Conservation (phyloP, 2,329 filamentous ascomycete genomes). For the Beauveria australis region DNA sequence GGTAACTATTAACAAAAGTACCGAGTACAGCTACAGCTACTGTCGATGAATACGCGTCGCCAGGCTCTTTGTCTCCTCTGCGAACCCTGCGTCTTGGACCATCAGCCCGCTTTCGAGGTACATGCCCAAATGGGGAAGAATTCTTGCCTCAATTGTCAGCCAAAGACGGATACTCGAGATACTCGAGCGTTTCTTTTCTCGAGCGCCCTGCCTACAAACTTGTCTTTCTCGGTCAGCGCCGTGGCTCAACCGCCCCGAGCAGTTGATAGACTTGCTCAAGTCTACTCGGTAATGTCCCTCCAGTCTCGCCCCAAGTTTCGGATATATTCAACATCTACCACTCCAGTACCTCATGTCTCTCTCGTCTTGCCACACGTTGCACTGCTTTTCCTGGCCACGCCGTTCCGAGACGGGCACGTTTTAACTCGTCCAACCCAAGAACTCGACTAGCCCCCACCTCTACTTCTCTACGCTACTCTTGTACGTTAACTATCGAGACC, state of each 20-base stretch:
- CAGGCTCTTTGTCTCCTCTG: neutral
- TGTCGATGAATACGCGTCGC: neutral
- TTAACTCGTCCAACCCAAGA: no score
- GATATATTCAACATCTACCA: neutral
- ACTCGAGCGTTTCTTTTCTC: neutral
- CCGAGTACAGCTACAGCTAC: neutral
- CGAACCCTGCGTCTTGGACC: neutral
- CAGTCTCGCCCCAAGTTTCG: neutral
- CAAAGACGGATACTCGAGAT: neutral
- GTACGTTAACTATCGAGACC: no score
- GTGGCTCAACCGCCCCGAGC: no score
- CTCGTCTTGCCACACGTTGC: neutral
- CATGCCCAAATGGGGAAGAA: neutral
- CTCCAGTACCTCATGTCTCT: neutral
- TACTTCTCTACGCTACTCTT: no score
- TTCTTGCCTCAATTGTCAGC: slow-evolving; percentile 2
- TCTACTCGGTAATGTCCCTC: neutral
- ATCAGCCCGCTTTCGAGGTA: slow-evolving; percentile 2
- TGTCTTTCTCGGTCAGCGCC: neutral
- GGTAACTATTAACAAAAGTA: neutral
- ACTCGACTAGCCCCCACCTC: no score
- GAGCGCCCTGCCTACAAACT: neutral
- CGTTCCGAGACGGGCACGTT: neutral
- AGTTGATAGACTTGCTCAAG: no score
- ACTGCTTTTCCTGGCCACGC: neutral